Evolutionary conservation across 2,329 filamentous ascomycete species (phyloP).

Genomic region (Esteya vermicola): DNA sequence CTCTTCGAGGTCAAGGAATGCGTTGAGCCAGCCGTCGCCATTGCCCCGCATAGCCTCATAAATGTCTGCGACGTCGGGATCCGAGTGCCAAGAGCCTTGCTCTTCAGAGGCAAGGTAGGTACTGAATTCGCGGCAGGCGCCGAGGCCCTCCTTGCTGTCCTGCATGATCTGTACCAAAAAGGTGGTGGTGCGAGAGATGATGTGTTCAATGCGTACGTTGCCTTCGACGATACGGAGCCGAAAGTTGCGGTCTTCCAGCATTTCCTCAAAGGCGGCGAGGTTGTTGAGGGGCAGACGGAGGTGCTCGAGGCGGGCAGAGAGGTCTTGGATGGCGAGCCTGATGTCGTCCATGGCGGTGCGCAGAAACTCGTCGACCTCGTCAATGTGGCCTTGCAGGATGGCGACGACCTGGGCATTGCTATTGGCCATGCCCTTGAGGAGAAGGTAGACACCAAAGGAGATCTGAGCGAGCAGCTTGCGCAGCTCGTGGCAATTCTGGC

Average conservation of each 20-base stretch:
- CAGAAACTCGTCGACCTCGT: constrained; percentile 85
- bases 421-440: constrained; percentile 75
- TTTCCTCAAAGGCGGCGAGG: constrained; percentile 66
- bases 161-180: constrained; percentile 64
- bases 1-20: constrained; percentile 60
- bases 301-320: constrained; percentile 65
- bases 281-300: constrained; percentile 76
- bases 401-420: constrained; percentile 76
- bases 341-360: constrained; percentile 79
- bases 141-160: constrained; percentile 66
- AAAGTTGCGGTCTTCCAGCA: constrained; percentile 75
- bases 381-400: constrained; percentile 83
- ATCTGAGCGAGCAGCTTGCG: constrained; percentile 87
- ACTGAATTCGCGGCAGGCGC: constrained; percentile 62
- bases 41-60: constrained; percentile 88
- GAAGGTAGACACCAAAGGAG: constrained; percentile 79
- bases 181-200: constrained; percentile 63
- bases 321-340: constrained; percentile 60
- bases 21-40: constrained; percentile 75
- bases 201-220: constrained; percentile 83
- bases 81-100: constrained; percentile 43
- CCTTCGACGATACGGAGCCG: constrained; percentile 69
- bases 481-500: constrained; percentile 72
- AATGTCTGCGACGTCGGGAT: constrained; percentile 43
- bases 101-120: constrained; percentile 58